phyloP scores from a whole-genome alignment of 2,329 filamentous ascomycete genomes.

The Trichoderma sp. region DNA sequence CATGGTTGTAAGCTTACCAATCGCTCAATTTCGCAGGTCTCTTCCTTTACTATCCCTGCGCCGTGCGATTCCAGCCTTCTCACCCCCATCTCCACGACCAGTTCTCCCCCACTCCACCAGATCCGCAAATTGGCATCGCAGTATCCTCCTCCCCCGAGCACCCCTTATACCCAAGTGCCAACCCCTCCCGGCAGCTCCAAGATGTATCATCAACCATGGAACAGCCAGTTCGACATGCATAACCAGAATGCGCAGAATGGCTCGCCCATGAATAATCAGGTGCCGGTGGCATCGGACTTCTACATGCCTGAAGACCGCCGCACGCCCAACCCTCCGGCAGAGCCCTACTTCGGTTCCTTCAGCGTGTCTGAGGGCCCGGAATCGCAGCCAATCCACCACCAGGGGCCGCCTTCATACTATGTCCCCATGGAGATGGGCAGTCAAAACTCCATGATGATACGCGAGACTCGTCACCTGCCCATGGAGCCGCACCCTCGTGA shows the following conservation, averaged over 20 bases:
- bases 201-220: conserved; percentile 42
- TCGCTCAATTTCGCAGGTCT: conserved; percentile 24
- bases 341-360: conserved; percentile 37
- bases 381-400: conserved; percentile 25
- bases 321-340: conserved; percentile 35
- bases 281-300: conserved; percentile 35
- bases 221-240: conserved; percentile 40
- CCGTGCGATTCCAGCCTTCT: conserved; percentile 45
- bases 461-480: conserved; percentile 23
- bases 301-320: conserved; percentile 40
- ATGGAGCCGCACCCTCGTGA: conserved; percentile 29
- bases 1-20: conserved; percentile 5
- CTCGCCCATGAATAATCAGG: conserved; percentile 45
- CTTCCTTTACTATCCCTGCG: conserved; percentile 34
- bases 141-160: conserved; percentile 39
- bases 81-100: conserved; percentile 50
- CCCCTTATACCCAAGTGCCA: conserved; percentile 41
- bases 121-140: conserved; percentile 40
- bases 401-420: conserved; percentile 29
- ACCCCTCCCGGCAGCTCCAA: conserved; percentile 48
- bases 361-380: conserved; percentile 35
- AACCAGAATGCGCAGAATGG: conserved; percentile 41
- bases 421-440: conserved; percentile 27
- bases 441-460: conserved; percentile 29
- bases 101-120: conserved; percentile 47